Conservation (phyloP, 805 yeast species). For the Ogataea degrootiae region DNA sequence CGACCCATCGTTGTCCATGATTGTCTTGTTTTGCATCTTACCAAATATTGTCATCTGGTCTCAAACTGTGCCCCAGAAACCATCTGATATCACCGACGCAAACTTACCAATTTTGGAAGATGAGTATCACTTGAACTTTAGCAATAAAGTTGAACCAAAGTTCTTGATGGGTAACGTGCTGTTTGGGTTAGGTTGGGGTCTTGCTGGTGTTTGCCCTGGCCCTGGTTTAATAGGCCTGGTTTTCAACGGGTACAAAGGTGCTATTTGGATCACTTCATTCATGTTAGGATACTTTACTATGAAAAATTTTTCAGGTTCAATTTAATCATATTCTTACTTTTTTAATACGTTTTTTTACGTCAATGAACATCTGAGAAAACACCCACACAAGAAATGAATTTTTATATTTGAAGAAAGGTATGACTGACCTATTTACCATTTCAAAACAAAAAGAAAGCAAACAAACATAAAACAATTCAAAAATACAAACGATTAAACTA, state of each 20-base stretch:
- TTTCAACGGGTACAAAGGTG: slow-evolving; percentile 21
- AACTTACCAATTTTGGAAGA: slow-evolving; percentile 17
- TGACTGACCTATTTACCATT: too few relatives aligned
- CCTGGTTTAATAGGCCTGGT: slow-evolving; percentile 37
- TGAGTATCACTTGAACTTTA: slow-evolving; percentile 22
- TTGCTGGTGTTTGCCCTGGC: slow-evolving; percentile 50
- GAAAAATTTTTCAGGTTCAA: slow-evolving; percentile 13
- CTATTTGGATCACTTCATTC: slow-evolving; percentile 27
- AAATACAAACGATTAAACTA: slow-evolving; percentile 18
- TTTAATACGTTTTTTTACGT: neutral
- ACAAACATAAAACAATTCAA: neutral
- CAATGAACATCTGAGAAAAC: neutral
- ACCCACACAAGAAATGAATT: neutral
- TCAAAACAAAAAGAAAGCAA: neutral
- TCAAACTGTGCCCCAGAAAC: slow-evolving; percentile 15
- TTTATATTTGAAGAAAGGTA: too few relatives aligned
- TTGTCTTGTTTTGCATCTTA: slow-evolving; percentile 37
- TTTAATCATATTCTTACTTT: neutral
- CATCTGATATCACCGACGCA: neutral
- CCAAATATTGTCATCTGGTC: slow-evolving; percentile 41
- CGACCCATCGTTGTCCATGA: slow-evolving; percentile 45
- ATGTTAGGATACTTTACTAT: slow-evolving; percentile 27
- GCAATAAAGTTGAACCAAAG: slow-evolving; percentile 21
- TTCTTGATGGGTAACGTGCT: slow-evolving; percentile 39
- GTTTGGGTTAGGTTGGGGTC: slow-evolving; percentile 53